These are phyloP conservation scores for Glonium stellatum DNA, from an alignment of 495 filamentous ascomycete species.

Conservation along the genomic window DNA sequence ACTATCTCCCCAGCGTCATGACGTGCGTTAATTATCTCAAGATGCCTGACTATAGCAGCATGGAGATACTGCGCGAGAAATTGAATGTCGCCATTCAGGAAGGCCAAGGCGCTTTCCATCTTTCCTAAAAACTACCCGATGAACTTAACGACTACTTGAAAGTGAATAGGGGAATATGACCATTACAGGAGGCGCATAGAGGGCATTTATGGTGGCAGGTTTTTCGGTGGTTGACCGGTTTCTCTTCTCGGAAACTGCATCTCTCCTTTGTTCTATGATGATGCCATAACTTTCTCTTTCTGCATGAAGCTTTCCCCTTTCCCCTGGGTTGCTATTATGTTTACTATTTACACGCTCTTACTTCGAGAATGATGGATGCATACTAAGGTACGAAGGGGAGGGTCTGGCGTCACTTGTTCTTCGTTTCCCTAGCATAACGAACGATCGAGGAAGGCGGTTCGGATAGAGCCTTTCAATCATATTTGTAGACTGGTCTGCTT, in stretches of 20 bases:
- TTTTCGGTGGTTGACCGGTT: neutral
- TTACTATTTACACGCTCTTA: neutral
- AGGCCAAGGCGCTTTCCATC: slow-evolving; percentile 97
- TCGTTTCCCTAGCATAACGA: neutral
- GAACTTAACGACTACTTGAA: neutral
- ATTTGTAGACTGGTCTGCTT: too few relatives aligned
- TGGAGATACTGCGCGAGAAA: slow-evolving; percentile 67
- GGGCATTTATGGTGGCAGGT: neutral
- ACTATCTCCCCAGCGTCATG: slow-evolving; percentile 98
- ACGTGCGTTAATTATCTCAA: slow-evolving; percentile 99
- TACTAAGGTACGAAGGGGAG: neutral
- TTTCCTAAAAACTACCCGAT: slow-evolving; percentile 52
- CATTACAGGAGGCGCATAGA: neutral
- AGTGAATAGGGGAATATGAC: neutral
- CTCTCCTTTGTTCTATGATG: neutral
- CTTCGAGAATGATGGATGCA: neutral
- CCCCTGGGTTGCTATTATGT: neutral
- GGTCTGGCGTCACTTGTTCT: neutral
- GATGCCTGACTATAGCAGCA: slow-evolving; percentile 84
- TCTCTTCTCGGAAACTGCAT: neutral
- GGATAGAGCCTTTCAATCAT: neutral
- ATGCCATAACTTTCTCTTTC: neutral
- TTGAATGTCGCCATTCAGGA: slow-evolving; percentile 84
- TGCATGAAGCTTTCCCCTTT: neutral
- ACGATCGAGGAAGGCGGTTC: neutral